These are phyloP conservation scores for Russula virescens DNA, from an alignment of 768 basidiomycete species.

Conservation along the genomic window DNA sequence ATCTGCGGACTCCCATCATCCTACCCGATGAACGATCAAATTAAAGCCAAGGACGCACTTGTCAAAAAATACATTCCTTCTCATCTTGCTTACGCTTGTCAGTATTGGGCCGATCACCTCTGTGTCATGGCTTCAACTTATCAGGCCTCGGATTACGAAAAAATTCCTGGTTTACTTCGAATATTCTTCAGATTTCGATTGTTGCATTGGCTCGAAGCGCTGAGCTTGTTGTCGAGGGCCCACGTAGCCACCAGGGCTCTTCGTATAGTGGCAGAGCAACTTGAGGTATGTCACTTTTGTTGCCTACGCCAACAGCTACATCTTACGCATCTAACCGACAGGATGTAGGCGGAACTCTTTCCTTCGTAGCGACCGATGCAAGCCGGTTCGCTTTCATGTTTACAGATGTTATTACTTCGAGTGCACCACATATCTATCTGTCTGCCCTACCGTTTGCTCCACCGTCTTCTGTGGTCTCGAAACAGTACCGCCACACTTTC, in stretches of 20 bases:
- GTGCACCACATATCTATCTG: constrained; percentile 20
- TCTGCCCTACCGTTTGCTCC: constrained; percentile 20
- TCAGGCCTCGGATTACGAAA: too few species aligned
- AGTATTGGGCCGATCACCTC: constrained; percentile 35
- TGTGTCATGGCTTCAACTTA: constrained; percentile 2
- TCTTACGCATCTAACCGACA: not conserved
- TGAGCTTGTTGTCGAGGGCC: constrained; percentile 27
- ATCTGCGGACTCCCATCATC: constrained; percentile 37
- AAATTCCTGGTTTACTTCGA: constrained; percentile 21
- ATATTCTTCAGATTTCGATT: constrained; percentile 28
- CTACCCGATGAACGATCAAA: constrained; percentile 28
- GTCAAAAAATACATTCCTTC: constrained; percentile 29
- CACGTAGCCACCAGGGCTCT: constrained; percentile 21
- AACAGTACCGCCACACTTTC: constrained; percentile 14
- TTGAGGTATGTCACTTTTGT: too few species aligned
- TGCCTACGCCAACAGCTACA: too few species aligned
- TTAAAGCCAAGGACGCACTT: constrained; percentile 22
- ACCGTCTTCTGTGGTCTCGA: constrained; percentile 10
- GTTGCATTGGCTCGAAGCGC: constrained; percentile 37
- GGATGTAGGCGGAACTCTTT: too few species aligned
- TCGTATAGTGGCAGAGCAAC: constrained; percentile 16
- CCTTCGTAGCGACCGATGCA: constrained; percentile 17
- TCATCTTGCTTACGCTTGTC: constrained; percentile 34
- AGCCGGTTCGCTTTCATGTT: constrained; percentile 19
- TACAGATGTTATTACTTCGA: constrained; percentile 8